These are phyloP conservation scores for Trichoderma breve DNA, from an alignment of 2,329 filamentous ascomycete genomes.

Conservation along the genomic window DNA sequence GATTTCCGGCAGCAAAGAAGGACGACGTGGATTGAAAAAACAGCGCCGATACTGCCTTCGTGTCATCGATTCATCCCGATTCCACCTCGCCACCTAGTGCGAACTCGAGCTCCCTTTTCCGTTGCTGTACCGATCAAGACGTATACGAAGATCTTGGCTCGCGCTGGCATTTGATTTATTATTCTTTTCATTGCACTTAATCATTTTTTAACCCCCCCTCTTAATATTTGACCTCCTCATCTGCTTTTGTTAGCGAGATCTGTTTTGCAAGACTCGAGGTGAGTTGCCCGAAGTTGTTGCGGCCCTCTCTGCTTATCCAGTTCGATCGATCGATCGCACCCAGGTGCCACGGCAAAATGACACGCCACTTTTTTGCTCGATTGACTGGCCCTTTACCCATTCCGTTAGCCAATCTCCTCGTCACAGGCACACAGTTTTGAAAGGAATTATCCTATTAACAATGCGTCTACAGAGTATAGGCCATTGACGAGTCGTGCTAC, in stretches of 20 bases:
- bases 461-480: constrained; percentile 12
- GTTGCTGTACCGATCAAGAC: not conserved
- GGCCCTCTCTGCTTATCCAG: constrained; percentile 25
- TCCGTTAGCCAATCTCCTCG: not conserved
- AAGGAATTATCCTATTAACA: not conserved
- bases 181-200: not conserved
- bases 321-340: constrained; percentile 37
- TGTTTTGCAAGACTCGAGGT: not conserved
- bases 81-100: not conserved
- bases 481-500: constrained; percentile 16
- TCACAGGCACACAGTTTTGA: not conserved
- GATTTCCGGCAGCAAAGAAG: not conserved
- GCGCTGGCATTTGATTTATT: not conserved
- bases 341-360: constrained; percentile 29
- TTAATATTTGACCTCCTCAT: not conserved
- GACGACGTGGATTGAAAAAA: no score
- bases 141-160: not conserved
- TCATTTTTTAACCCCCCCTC: not conserved
- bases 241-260: no score
- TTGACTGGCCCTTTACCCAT: constrained; percentile 28
- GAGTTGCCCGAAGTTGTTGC: constrained; percentile 15
- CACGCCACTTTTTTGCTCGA: constrained; percentile 3
- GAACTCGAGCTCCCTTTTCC: not conserved
- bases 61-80: not conserved
- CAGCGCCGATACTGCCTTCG: not conserved